Conservation (phyloP, 176 grass and related monocot genomes). For the Oropetium thomaeum region DNA sequence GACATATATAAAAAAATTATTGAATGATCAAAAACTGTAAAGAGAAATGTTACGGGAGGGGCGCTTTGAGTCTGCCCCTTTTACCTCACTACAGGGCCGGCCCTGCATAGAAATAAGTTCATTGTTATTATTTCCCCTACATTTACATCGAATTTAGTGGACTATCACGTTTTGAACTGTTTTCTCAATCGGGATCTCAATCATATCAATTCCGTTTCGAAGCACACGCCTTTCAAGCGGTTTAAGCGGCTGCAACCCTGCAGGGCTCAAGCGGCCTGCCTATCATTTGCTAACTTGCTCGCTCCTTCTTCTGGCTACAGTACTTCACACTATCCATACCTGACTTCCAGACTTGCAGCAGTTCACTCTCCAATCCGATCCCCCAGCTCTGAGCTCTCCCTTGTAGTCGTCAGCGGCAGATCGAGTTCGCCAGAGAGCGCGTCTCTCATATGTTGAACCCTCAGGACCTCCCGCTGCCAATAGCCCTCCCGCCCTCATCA, state of each 20-base stretch:
- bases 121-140: too few species aligned
- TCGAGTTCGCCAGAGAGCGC: not conserved
- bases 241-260: not conserved
- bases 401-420: not conserved
- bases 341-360: not conserved
- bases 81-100: too few species aligned
- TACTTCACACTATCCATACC: conserved; percentile 13
- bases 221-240: not conserved
- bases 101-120: too few species aligned
- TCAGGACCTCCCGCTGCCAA: not conserved
- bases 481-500: not conserved
- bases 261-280: not conserved
- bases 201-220: conserved; percentile 9
- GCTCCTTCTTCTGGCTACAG: not conserved
- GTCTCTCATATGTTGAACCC: conserved; percentile 32
- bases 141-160: not conserved
- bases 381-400: too few species aligned
- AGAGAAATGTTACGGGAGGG: too few species aligned
- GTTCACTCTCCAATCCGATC: too few species aligned
- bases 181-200: not conserved
- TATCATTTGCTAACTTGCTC: conserved; percentile 15
- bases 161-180: not conserved
- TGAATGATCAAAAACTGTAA: too few species aligned
- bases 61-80: too few species aligned
- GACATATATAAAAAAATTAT: too few species aligned